phyloP scores from a whole-genome alignment of 2,329 filamentous ascomycete species.

The Alternaria longipes region DNA sequence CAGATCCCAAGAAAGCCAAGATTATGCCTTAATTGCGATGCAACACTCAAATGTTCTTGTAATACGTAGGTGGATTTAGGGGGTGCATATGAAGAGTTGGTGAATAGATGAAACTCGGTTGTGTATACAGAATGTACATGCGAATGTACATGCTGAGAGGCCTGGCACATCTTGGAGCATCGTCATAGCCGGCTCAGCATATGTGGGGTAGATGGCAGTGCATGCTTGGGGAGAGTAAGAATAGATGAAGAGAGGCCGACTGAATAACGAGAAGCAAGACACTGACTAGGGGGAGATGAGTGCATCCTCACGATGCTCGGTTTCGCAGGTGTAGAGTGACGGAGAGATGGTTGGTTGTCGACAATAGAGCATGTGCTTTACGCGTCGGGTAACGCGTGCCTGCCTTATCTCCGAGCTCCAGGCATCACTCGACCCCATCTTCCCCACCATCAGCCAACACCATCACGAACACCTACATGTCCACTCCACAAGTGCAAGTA shows the following conservation, averaged over 20 bases:
- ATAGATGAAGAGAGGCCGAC: neutral
- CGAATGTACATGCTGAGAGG: neutral
- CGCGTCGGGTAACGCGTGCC: conserved; percentile 17
- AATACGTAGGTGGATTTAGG: conserved; percentile 11
- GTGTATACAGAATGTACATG: neutral
- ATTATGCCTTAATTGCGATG: conserved; percentile 16
- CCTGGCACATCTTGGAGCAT: neutral
- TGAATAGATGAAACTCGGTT: neutral
- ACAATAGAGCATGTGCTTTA: neutral
- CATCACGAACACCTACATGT: conserved; percentile 14
- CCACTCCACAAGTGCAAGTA: conserved; percentile 10
- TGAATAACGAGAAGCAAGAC: neutral
- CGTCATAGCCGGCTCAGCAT: neutral
- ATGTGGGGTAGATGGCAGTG: conserved; percentile 4
- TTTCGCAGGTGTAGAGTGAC: conserved; percentile 8
- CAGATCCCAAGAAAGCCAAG: conserved; percentile 16
- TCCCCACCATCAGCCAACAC: conserved; percentile 10
- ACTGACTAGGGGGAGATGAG: neutral
- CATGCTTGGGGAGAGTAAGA: neutral
- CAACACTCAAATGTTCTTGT: conserved; percentile 12
- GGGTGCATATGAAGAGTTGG: neutral
- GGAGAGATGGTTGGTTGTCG: conserved; percentile 16
- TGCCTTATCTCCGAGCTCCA: conserved; percentile 21
- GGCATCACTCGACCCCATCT: conserved; percentile 14
- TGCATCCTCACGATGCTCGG: neutral